phyloP scores from a whole-genome alignment of 305 asterid species.

The Fraxinus baroniana region DNA sequence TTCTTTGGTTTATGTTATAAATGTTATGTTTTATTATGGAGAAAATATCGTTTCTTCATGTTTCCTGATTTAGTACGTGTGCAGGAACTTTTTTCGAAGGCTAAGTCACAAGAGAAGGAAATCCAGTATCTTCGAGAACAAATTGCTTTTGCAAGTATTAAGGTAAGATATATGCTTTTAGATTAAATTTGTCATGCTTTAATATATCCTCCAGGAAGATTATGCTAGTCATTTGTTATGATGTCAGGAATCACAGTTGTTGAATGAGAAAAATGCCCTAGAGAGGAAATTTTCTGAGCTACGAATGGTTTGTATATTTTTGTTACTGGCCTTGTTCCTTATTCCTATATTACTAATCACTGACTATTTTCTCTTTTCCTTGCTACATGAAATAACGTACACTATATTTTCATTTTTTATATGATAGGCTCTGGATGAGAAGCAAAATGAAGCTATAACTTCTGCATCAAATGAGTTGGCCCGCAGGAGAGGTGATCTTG shows the following conservation, averaged over 20 bases:
- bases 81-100: slow-evolving; percentile 69
- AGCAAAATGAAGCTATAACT: slow-evolving; percentile 79
- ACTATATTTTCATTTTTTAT: slow-evolving; percentile 15
- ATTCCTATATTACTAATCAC: slow-evolving; percentile 9
- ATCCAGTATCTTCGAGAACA: slow-evolving; percentile 68
- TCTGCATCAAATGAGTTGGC: slow-evolving; percentile 86
- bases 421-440: slow-evolving; percentile 87
- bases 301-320: slow-evolving; percentile 65
- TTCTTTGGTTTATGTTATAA: slow-evolving; percentile 26
- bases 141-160: slow-evolving; percentile 80
- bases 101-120: slow-evolving; percentile 72
- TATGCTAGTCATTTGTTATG: slow-evolving; percentile 25
- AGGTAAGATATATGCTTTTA: slow-evolving; percentile 45
- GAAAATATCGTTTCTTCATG: slow-evolving; percentile 5
- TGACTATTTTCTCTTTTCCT: slow-evolving; percentile 8
- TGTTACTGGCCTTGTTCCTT: slow-evolving; percentile 18
- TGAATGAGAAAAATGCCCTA: slow-evolving; percentile 77
- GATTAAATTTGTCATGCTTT: slow-evolving; percentile 1
- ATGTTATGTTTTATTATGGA: slow-evolving; percentile 27
- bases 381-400: slow-evolving; percentile 13
- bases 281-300: slow-evolving; percentile 85
- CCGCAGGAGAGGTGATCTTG: slow-evolving; percentile 88
- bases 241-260: slow-evolving; percentile 71
- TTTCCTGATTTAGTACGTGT: slow-evolving; percentile 18
- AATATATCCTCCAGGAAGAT: slow-evolving; percentile 17